Conservation (phyloP, 1,284 basidiomycete genomes). For the Malassezia cuniculi region DNA sequence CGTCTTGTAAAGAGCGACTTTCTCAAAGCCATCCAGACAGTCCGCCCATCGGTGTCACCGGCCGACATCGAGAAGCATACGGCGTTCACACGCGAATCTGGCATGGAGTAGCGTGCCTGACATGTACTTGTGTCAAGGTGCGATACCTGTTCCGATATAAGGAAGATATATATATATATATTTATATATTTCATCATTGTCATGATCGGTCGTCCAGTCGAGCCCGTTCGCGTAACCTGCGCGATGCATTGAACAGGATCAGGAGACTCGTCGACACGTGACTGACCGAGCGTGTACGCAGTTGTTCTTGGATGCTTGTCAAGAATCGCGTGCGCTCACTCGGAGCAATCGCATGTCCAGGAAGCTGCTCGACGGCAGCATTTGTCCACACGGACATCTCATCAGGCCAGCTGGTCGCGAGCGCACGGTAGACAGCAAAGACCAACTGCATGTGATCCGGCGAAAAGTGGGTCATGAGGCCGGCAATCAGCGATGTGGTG, state of each 20-base stretch:
- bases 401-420: constrained; percentile 57
- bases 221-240: constrained; percentile 29
- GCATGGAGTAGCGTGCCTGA: constrained; percentile 38
- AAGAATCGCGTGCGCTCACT: constrained; percentile 6
- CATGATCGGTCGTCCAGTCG: too few species aligned
- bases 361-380: constrained; percentile 59
- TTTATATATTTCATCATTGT: neutral
- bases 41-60: constrained; percentile 75
- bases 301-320: neutral
- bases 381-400: constrained; percentile 63
- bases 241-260: constrained; percentile 25
- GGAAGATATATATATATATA: too few species aligned
- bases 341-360: constrained; percentile 46
- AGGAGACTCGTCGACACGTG: constrained; percentile 24
- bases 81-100: constrained; percentile 73
- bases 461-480: constrained; percentile 67
- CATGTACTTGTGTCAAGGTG: constrained; percentile 1
- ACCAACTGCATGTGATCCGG: constrained; percentile 67
- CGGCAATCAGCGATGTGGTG: constrained; percentile 59
- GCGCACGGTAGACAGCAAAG: constrained; percentile 62
- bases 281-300: constrained; percentile 5
- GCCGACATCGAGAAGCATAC: constrained; percentile 72
- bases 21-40: constrained; percentile 64
- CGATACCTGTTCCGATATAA: constrained; percentile 1
- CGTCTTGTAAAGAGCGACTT: constrained; percentile 59